A percentile compares a stretch with the other conserved stretches of the same genome.
Conservation (phyloP, 2,329 filamentous ascomycete genomes). For the Pochonia chlamydosporia region DNA sequence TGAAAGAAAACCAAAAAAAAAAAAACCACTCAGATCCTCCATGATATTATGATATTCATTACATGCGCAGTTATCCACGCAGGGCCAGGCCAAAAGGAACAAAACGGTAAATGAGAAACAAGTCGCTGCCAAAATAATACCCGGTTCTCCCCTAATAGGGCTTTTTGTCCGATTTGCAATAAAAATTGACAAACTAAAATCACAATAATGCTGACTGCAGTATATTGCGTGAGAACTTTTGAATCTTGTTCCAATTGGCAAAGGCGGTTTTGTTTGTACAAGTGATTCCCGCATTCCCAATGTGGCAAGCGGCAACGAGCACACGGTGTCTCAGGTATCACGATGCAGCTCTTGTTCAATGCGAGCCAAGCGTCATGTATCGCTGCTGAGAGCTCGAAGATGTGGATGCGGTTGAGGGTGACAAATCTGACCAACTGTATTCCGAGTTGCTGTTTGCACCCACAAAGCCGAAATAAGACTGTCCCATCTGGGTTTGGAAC, state of each 20-base stretch:
- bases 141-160: not conserved
- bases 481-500: conserved; percentile 29
- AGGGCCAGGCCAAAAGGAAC: not conserved
- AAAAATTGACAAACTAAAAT: not conserved
- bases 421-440: conserved; percentile 46
- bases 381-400: conserved; percentile 19
- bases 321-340: not conserved
- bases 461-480: conserved; percentile 33
- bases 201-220: not conserved
- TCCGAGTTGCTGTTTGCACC: conserved; percentile 32
- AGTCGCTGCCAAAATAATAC: not conserved
- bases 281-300: not conserved
- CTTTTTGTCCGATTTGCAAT: not conserved
- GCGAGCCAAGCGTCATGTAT: conserved; percentile 18
- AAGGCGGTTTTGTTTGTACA: not conserved
- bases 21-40: not conserved
- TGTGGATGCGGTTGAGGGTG: conserved; percentile 27
- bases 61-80: not conserved
- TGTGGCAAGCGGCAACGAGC: not conserved
- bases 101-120: not conserved
- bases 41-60: not conserved
- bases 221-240: not conserved
- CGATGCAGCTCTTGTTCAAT: conserved; percentile 3
- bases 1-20: not conserved
- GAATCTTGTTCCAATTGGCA: not conserved